A percentile compares a stretch with the other conserved stretches of the same genome.
phyloP scores from a whole-genome alignment of 1,284 basidiomycete genomes.

The Athelia sp. region DNA sequence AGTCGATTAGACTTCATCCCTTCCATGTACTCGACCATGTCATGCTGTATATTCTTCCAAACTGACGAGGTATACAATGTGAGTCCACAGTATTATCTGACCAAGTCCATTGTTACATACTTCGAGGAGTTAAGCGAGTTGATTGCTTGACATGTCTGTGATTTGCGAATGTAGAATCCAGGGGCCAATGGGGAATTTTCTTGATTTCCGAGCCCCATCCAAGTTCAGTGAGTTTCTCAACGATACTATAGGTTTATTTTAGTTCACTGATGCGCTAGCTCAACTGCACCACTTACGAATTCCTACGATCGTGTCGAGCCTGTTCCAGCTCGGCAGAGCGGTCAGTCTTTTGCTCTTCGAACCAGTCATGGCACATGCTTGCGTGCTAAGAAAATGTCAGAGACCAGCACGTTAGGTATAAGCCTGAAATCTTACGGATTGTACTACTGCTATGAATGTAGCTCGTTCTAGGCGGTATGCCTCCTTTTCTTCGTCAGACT shows the following conservation, averaged over 20 bases:
- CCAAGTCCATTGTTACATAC: slow-evolving; percentile 13
- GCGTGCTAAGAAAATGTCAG: background rate
- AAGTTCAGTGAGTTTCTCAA: slow-evolving; percentile 16
- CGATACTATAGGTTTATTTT: slow-evolving; percentile 16
- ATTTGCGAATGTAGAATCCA: slow-evolving; percentile 12
- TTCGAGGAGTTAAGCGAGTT: slow-evolving; percentile 23
- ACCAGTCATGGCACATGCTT: background rate
- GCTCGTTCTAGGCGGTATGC: no score
- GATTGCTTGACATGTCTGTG: slow-evolving; percentile 19
- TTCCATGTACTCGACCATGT: slow-evolving; percentile 23
- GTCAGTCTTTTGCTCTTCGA: slow-evolving; percentile 3
- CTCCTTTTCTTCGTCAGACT: no score
- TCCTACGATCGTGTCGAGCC: slow-evolving; percentile 12
- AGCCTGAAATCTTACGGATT: no score
- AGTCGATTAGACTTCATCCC: slow-evolving; percentile 14
- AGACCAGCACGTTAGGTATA: background rate
- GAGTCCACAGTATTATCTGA: background rate
- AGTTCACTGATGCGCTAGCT: slow-evolving; percentile 3
- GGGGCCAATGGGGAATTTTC: no score
- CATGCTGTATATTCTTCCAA: slow-evolving; percentile 23
- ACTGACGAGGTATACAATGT: slow-evolving; percentile 10
- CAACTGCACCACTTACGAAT: background rate
- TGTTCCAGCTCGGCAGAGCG: slow-evolving; percentile 12
- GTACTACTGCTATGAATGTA: no score
- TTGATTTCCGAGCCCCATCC: slow-evolving; percentile 23